These are phyloP conservation scores for Xylaria sp. DNA, from an alignment of 2,329 filamentous ascomycete genomes.

Conservation along the genomic window DNA sequence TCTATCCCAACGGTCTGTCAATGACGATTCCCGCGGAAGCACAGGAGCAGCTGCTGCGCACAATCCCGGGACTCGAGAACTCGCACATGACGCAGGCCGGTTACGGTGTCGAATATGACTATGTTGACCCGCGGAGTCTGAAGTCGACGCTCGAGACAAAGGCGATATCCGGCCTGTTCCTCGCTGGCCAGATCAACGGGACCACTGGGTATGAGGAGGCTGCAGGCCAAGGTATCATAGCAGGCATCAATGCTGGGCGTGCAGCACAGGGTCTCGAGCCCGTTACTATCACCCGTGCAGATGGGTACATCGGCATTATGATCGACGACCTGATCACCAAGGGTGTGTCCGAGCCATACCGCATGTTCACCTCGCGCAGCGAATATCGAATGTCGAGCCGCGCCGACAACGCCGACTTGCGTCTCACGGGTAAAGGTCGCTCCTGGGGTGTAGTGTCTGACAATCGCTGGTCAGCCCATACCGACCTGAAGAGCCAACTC, in stretches of 20 bases:
- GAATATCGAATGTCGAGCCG: slow-evolving; percentile 94
- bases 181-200: slow-evolving; percentile 97
- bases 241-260: slow-evolving; percentile 94
- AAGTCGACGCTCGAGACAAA: slow-evolving; percentile 95
- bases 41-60: slow-evolving; percentile 86
- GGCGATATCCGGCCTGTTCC: slow-evolving; percentile 84
- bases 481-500: slow-evolving; percentile 74
- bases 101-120: slow-evolving; percentile 98
- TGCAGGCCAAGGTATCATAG: slow-evolving; percentile 90
- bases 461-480: slow-evolving; percentile 78
- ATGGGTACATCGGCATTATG: slow-evolving; percentile 98
- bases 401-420: slow-evolving; percentile 91
- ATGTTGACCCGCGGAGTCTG: slow-evolving; percentile 91
- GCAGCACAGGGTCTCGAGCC: slow-evolving; percentile 73
- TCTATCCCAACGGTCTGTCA: slow-evolving; percentile 96
- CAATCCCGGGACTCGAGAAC: slow-evolving; percentile 87
- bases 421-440: slow-evolving; percentile 83
- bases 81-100: slow-evolving; percentile 93
- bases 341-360: slow-evolving; percentile 94
- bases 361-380: slow-evolving; percentile 97
- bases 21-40: slow-evolving; percentile 95
- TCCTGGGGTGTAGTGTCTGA: slow-evolving; percentile 83
- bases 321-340: slow-evolving; percentile 98
- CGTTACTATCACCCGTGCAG: slow-evolving; percentile 79
- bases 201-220: slow-evolving; percentile 99